Base-by-base conservation (phyloP, 106 monocot genomes). In the Dioscorea zingiberensis region DNA sequence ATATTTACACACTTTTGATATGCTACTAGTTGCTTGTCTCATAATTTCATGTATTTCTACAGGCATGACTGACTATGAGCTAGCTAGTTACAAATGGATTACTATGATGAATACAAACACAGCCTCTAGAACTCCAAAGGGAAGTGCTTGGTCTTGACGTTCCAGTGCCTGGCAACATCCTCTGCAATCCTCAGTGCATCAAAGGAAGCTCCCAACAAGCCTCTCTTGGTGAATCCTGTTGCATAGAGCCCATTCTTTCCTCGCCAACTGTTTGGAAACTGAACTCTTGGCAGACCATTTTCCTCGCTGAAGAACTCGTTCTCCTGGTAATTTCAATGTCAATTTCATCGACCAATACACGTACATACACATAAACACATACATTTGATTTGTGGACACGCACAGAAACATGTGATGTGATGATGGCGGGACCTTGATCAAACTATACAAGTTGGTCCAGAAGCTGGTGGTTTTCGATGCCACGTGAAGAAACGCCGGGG, bases 221-320 rank as follows among this genome's bases (percentile, higher is more conserved):
- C 90, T 71, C 86, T 81, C 54, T 63, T 78, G 21, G 80, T 76
- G 67, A 91, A 91, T 0, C 90, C 90, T 18, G 66, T 44, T 8
- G 81, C 78, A 53, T 91, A 91, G n/a, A 86, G 67, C 7, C 86
- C 86, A 62, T 84, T 83, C 71, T 84, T 70, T 3, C 90, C 90
- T 63, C 61, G 78, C 90, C 90, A 91, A 61, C 73, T 81, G 63
- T 86, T 69, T n/a, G 90, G 86, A 60, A 91, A 86, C 55, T 69
- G 67, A 2, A 16, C 55, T 55, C 27, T 63, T 10, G 76, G 76
- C 30, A 47, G 57, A 11, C 76, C 76, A 68, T 87, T 70, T n/a
- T 68, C 29, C 55, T 91, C 55, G 32, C 61, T 71, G 78, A 91
- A 91, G 58, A 91, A 80, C 18, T 87, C 78, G 17, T 56, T 64